Conservation (phyloP, 257 asterid genomes). For the Mentha longifolia region DNA sequence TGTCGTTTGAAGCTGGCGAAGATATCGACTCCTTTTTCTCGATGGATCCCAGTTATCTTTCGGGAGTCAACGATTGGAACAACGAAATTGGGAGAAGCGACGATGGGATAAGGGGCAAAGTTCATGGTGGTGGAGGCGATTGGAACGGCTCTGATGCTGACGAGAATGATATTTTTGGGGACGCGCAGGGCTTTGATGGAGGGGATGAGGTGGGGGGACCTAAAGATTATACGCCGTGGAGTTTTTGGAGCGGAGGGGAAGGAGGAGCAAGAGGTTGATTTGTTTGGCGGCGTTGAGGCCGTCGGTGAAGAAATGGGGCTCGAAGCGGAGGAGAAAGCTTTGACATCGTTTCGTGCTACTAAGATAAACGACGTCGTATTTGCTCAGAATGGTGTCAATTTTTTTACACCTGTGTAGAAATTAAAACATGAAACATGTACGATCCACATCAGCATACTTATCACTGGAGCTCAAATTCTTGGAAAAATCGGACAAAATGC, state of each 20-base stretch:
- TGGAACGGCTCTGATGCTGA: constrained; percentile 28
- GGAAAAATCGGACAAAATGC: too few relatives aligned
- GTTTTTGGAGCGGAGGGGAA: constrained; percentile 43
- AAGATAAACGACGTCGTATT: too few relatives aligned
- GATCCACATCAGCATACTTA: too few relatives aligned
- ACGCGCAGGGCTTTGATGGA: constrained; percentile 30
- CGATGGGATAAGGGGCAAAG: constrained; percentile 26
- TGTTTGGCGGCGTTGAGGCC: constrained; percentile 54
- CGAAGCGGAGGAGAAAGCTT: constrained; percentile 66
- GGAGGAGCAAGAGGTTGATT: constrained; percentile 50
- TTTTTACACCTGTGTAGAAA: too few relatives aligned
- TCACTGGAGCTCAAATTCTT: too few relatives aligned
- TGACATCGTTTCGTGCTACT: too few relatives aligned
- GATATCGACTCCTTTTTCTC: constrained; percentile 52
- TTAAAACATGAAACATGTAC: too few relatives aligned
- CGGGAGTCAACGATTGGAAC: constrained; percentile 33
- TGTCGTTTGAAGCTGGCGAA: constrained; percentile 58
- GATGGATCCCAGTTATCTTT: constrained; percentile 34
- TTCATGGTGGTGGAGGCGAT: constrained; percentile 21
- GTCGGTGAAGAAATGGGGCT: constrained; percentile 39
- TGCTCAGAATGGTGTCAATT: too few relatives aligned
- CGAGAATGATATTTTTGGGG: constrained; percentile 34
- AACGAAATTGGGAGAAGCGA: constrained; percentile 30
- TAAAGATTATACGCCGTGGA: constrained; percentile 57
- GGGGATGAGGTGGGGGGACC: constrained; percentile 40